phyloP scores from a whole-genome alignment of 106 monocot species.

The Allium fistulosum region DNA sequence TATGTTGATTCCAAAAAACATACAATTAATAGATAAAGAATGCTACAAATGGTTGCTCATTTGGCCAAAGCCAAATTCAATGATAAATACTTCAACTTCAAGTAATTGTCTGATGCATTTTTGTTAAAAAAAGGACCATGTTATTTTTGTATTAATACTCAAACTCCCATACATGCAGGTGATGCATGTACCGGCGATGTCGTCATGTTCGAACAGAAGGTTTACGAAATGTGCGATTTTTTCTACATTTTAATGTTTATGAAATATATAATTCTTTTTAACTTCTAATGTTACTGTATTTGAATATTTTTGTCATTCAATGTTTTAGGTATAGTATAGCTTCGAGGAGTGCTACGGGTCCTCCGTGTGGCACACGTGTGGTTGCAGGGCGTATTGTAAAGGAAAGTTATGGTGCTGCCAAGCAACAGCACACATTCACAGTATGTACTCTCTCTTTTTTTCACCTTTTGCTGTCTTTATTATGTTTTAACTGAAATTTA shows the following conservation, averaged over 20 bases:
- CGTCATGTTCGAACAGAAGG: conserved; percentile 79
- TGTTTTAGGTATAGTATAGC: conserved; percentile 40
- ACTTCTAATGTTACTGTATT: neutral
- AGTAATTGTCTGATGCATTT: too few relatives aligned
- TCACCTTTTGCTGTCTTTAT: neutral
- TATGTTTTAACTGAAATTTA: too few relatives aligned
- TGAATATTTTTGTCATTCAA: neutral
- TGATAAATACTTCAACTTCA: too few relatives aligned
- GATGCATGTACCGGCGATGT: conserved; percentile 87
- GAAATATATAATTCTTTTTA: neutral
- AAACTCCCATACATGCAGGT: conserved; percentile 24
- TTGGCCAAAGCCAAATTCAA: too few relatives aligned
- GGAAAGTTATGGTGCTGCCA: conserved; percentile 84
- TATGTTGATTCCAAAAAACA: too few relatives aligned
- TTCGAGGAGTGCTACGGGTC: conserved; percentile 62
- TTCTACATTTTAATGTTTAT: neutral
- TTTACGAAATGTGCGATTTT: conserved; percentile 54
- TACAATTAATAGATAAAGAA: too few relatives aligned
- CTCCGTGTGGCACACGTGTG: conserved; percentile 47
- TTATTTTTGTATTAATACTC: too few relatives aligned
- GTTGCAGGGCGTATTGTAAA: conserved; percentile 75
- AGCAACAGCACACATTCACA: conserved; percentile 95
- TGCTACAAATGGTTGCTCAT: too few relatives aligned
- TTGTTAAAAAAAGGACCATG: too few relatives aligned
- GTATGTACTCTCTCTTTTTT: conserved; percentile 24